phyloP scores from a whole-genome alignment of 768 basidiomycete species.

The Lentinula sp. region DNA sequence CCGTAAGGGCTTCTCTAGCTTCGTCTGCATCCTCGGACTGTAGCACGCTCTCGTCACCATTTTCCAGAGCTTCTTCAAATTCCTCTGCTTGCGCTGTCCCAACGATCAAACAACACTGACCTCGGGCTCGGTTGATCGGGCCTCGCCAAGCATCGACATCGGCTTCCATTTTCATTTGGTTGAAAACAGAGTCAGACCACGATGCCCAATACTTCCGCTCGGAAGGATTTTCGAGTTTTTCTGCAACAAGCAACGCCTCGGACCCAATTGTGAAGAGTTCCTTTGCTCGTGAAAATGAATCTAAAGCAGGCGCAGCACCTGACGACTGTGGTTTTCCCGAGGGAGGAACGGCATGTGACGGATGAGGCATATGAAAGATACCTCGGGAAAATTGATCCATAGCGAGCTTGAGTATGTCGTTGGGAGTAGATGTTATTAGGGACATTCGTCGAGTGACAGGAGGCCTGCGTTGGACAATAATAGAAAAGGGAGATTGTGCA shows the following conservation, averaged over 20 bases:
- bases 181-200: conserved; percentile 57
- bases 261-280: conserved; percentile 60
- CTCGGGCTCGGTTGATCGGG: conserved; percentile 39
- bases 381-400: conserved; percentile 68
- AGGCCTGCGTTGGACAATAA: conserved; percentile 41
- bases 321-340: conserved; percentile 8
- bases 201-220: conserved; percentile 51
- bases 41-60: conserved; percentile 30
- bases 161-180: conserved; percentile 60
- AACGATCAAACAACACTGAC: conserved; percentile 49
- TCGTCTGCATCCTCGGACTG: conserved; percentile 46
- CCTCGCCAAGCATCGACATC: conserved; percentile 46
- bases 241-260: conserved; percentile 54
- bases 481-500: conserved; percentile 43
- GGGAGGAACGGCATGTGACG: conserved; percentile 18
- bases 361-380: conserved; percentile 68
- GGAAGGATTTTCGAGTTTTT: conserved; percentile 38
- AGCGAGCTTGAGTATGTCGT: conserved; percentile 53
- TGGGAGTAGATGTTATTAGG: conserved; percentile 31
- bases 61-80: conserved; percentile 39
- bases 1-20: conserved; percentile 43
- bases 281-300: conserved; percentile 46
- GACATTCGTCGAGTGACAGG: conserved; percentile 45
- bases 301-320: conserved; percentile 5
- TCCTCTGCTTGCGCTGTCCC: conserved; percentile 52